Evolutionary conservation across 345 rosid species (phyloP).

Genomic region (Bruguiera gymnorhiza): DNA sequence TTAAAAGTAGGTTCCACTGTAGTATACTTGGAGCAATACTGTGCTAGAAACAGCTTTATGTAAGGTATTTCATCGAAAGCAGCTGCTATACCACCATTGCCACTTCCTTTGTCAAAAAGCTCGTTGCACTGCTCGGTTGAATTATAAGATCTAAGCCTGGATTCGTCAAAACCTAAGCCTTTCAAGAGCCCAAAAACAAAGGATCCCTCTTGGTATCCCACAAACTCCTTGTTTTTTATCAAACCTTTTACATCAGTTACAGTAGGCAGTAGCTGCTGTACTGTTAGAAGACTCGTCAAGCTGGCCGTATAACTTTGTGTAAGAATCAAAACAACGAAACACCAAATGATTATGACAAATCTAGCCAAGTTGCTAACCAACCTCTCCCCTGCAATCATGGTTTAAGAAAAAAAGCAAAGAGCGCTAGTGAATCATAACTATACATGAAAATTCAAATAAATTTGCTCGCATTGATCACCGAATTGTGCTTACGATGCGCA

Average conservation of each 20-base stretch:
- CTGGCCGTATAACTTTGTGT: conserved; percentile 81
- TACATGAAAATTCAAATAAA: no score
- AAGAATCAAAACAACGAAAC: conserved; percentile 60
- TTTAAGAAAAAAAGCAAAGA: no score
- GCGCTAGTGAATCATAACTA: neutral
- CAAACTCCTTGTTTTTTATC: conserved; percentile 25
- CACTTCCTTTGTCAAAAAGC: conserved; percentile 22
- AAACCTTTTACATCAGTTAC: conserved; percentile 38
- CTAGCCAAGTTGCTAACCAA: conserved; percentile 49
- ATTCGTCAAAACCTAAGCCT: conserved; percentile 17
- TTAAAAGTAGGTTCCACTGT: conserved; percentile 21
- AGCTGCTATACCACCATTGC: conserved; percentile 28
- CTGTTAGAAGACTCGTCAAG: conserved; percentile 53
- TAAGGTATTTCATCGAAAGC: conserved; percentile 38
- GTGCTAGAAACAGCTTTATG: conserved; percentile 21
- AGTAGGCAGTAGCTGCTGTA: conserved; percentile 50
- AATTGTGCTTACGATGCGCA: conserved; percentile 2
- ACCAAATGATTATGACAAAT: conserved; percentile 53
- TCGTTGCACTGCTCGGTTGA: conserved; percentile 12
- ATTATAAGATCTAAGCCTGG: conserved; percentile 12
- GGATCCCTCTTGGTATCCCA: conserved; percentile 46
- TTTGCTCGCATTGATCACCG: no score
- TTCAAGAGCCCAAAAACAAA: conserved; percentile 36
- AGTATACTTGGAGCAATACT: conserved; percentile 23
- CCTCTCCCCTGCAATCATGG: conserved; percentile 49